Evolutionary conservation across 2,329 filamentous ascomycete genomes (phyloP).

Genomic region (Dactylellina sp.): DNA sequence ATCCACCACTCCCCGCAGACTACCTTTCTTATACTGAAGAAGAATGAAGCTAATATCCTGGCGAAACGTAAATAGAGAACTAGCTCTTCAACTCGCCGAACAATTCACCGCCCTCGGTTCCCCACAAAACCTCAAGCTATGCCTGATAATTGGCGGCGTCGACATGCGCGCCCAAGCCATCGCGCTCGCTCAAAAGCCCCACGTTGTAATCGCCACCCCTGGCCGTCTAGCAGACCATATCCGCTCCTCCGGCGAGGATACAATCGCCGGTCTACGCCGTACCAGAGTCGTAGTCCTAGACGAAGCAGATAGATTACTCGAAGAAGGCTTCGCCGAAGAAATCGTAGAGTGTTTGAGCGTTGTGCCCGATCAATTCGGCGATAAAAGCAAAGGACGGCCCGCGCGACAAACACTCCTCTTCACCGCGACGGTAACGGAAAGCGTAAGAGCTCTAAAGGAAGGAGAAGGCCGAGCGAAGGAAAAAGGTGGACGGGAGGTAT

Average conservation of each 20-base stretch:
- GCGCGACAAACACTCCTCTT: constrained; percentile 90
- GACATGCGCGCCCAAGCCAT: constrained; percentile 94
- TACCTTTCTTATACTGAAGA: too few relatives aligned
- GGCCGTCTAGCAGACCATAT: constrained; percentile 95
- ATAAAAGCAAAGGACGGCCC: constrained; percentile 67
- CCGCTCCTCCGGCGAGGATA: constrained; percentile 88
- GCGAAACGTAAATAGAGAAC: constrained; percentile 71
- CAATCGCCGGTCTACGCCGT: constrained; percentile 80
- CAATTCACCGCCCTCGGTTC: constrained; percentile 94
- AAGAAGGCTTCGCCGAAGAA: constrained; percentile 71
- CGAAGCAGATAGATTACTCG: constrained; percentile 89
- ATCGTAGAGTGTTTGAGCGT: constrained; percentile 87
- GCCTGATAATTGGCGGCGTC: constrained; percentile 89
- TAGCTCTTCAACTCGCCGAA: constrained; percentile 95
- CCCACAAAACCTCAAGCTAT: constrained; percentile 84
- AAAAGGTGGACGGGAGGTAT: constrained; percentile 79
- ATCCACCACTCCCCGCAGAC: too few relatives aligned
- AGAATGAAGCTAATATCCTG: too few relatives aligned
- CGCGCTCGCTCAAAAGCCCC: constrained; percentile 81
- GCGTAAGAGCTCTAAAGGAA: constrained; percentile 86
- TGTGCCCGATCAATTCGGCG: constrained; percentile 72
- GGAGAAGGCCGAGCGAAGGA: constrained; percentile 70
- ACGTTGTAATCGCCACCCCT: constrained; percentile 93
- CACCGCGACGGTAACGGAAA: constrained; percentile 92
- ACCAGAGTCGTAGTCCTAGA: constrained; percentile 91